Evolutionary conservation across 805 yeast species (phyloP).

Genomic region (Pichia pseudocactophila): DNA sequence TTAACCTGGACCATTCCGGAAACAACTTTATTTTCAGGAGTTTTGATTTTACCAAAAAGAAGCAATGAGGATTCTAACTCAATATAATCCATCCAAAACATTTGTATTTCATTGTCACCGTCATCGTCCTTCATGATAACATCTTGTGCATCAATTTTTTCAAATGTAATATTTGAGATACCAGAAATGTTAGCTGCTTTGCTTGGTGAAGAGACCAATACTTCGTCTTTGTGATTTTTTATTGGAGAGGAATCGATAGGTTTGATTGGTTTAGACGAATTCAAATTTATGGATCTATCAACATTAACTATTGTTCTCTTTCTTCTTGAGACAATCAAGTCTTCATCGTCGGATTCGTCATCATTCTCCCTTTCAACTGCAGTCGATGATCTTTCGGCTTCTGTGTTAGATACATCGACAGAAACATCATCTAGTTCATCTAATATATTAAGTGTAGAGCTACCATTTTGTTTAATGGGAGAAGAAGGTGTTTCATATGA

Average conservation of each 20-base stretch:
- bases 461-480: constrained; percentile 17
- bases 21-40: constrained; percentile 48
- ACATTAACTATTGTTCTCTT: constrained; percentile 38
- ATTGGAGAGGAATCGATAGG: constrained; percentile 22
- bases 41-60: constrained; percentile 71
- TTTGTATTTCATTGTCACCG: constrained; percentile 39
- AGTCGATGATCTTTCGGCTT: neutral
- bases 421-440: constrained; percentile 9
- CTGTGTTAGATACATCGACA: constrained; percentile 3
- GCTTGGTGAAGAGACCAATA: constrained; percentile 21
- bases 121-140: constrained; percentile 22
- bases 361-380: constrained; percentile 5
- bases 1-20: constrained; percentile 73
- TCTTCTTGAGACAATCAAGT: constrained; percentile 50
- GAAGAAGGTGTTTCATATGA: constrained; percentile 26
- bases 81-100: constrained; percentile 87
- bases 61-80: constrained; percentile 64
- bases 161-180: constrained; percentile 21
- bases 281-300: constrained; percentile 34
- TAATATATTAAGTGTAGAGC: constrained; percentile 5
- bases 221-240: constrained; percentile 4
- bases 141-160: constrained; percentile 29
- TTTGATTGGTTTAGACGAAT: constrained; percentile 21
- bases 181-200: constrained; percentile 19
- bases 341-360: constrained; percentile 38